phyloP scores from a whole-genome alignment of 164 flowering plant species.

The Cinnamomum chago region DNA sequence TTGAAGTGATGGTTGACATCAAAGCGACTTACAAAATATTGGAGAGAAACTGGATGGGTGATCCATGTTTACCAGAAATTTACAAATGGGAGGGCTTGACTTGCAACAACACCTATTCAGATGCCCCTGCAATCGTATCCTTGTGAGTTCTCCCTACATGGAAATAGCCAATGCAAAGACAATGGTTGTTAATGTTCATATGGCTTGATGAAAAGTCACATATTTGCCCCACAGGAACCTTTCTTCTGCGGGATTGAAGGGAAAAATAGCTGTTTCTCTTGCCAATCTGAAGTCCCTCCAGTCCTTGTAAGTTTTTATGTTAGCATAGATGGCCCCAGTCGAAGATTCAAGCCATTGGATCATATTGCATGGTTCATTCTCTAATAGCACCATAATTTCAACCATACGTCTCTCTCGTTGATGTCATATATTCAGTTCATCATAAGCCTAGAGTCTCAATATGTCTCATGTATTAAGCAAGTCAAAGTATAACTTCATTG shows the following conservation, averaged over 20 bases:
- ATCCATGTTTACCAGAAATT: constrained; percentile 45
- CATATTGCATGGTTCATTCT: no score
- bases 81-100: constrained; percentile 40
- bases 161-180: not conserved
- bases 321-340: no score
- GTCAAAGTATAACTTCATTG: no score
- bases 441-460: no score
- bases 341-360: no score
- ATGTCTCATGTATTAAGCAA: no score
- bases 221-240: constrained; percentile 26
- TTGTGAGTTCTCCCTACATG: constrained; percentile 26
- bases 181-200: no score
- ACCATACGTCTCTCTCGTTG: no score
- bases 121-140: constrained; percentile 25
- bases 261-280: constrained; percentile 28
- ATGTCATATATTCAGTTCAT: no score
- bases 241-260: constrained; percentile 29
- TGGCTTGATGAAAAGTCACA: not conserved
- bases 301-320: constrained; percentile 30
- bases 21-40: constrained; percentile 25
- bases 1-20: constrained; percentile 31
- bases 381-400: no score
- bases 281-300: constrained; percentile 22
- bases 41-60: constrained; percentile 46
- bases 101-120: constrained; percentile 24